A percentile compares a stretch with the other conserved stretches of the same genome.
phyloP scores from a whole-genome alignment of 768 basidiomycete species.

The Mycena vulgaris region DNA sequence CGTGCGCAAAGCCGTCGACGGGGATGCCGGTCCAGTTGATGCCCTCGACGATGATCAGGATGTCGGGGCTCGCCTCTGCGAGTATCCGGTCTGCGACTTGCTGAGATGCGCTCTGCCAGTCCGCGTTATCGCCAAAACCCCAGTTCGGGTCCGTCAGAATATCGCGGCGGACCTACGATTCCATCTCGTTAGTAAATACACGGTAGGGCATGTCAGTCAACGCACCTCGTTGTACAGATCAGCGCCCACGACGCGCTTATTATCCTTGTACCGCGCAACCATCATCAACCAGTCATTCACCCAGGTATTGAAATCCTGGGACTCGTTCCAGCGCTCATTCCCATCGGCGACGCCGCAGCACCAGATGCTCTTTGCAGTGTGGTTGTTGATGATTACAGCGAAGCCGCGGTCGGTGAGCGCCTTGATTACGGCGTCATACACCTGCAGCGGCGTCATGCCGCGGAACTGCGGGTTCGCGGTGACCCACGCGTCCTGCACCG shows the following conservation, averaged over 20 bases:
- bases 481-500: conserved; percentile 27
- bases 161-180: conserved; percentile 31
- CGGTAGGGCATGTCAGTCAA: not conserved
- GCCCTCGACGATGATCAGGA: conserved; percentile 38
- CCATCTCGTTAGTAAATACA: not conserved
- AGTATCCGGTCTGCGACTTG: conserved; percentile 26
- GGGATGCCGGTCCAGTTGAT: conserved; percentile 40
- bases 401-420: conserved; percentile 35
- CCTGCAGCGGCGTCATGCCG: conserved; percentile 34
- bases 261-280: conserved; percentile 29
- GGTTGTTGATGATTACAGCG: conserved; percentile 38
- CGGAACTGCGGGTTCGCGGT: conserved; percentile 39
- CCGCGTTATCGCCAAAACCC: conserved; percentile 30
- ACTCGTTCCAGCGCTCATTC: conserved; percentile 38
- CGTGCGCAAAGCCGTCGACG: conserved; percentile 36
- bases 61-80: conserved; percentile 30
- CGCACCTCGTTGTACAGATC: conserved; percentile 29
- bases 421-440: conserved; percentile 34
- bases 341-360: conserved; percentile 39
- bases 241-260: conserved; percentile 29
- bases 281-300: conserved; percentile 34
- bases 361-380: conserved; percentile 29
- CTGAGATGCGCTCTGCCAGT: conserved; percentile 36
- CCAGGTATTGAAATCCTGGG: conserved; percentile 26
- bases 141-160: conserved; percentile 31